phyloP scores from a whole-genome alignment of 495 filamentous ascomycete genomes.

The Aspergillus affinis region DNA sequence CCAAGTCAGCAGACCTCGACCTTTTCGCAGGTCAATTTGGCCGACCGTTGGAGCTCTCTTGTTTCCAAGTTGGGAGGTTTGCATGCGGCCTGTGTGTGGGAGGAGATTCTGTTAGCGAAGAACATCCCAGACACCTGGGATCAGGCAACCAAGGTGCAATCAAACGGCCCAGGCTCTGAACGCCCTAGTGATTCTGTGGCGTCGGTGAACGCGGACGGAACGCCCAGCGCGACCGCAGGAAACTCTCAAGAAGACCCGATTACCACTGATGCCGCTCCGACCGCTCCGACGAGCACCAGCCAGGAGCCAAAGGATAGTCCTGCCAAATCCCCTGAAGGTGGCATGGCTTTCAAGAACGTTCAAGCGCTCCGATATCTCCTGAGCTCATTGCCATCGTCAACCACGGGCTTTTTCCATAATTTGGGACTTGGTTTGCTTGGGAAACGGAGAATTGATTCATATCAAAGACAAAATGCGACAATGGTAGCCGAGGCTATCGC shows the following conservation, averaged over 20 bases:
- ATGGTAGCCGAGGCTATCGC: slow-evolving; percentile 78
- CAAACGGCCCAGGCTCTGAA: slow-evolving; percentile 45
- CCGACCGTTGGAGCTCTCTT: slow-evolving; percentile 71
- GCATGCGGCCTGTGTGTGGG: slow-evolving; percentile 75
- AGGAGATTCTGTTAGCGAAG: slow-evolving; percentile 74
- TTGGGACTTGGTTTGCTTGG: slow-evolving; percentile 77
- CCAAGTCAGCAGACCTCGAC: slow-evolving; percentile 50
- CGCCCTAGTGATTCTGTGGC: slow-evolving; percentile 41
- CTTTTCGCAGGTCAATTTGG: slow-evolving; percentile 73
- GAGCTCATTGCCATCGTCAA: slow-evolving; percentile 66
- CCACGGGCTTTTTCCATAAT: slow-evolving; percentile 74
- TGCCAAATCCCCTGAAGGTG: slow-evolving; percentile 44
- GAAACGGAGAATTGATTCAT: slow-evolving; percentile 65
- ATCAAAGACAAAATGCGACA: slow-evolving; percentile 63
- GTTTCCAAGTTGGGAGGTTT: slow-evolving; percentile 72
- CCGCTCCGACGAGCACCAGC: slow-evolving; percentile 23
- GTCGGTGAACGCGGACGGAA: slow-evolving; percentile 17
- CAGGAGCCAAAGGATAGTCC: slow-evolving; percentile 40
- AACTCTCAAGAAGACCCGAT: slow-evolving; percentile 21
- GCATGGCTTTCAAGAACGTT: slow-evolving; percentile 72
- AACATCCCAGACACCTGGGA: slow-evolving; percentile 66
- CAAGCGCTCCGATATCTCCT: slow-evolving; percentile 73
- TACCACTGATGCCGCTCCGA: slow-evolving; percentile 23
- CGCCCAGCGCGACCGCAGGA: slow-evolving; percentile 15
- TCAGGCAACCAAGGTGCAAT: slow-evolving; percentile 56